These are phyloP conservation scores for Cryptococcus wingfieldii DNA, from an alignment of 1,284 basidiomycete species.

Conservation along the genomic window DNA sequence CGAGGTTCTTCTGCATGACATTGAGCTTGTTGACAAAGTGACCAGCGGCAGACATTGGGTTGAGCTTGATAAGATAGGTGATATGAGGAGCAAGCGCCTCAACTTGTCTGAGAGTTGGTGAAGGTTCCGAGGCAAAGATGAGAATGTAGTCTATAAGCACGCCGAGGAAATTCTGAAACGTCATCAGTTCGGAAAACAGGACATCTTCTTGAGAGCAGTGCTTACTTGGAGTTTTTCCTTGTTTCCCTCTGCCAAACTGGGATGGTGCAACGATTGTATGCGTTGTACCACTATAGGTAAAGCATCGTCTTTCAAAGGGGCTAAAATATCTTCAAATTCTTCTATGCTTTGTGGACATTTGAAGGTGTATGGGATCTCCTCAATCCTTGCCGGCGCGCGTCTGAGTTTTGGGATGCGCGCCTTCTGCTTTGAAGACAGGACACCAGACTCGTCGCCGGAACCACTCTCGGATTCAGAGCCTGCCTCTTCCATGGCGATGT, in stretches of 20 bases:
- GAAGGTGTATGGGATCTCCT: constrained; percentile 86
- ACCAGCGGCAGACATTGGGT: constrained; percentile 73
- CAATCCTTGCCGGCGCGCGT: constrained; percentile 46
- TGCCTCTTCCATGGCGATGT: constrained; percentile 41
- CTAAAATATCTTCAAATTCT: constrained; percentile 78
- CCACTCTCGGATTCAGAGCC: constrained; percentile 22
- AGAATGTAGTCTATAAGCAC: constrained; percentile 91
- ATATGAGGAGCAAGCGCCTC: constrained; percentile 76
- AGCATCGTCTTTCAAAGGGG: constrained; percentile 63
- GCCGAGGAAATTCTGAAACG: constrained; percentile 59
- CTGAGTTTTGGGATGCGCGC: constrained; percentile 23
- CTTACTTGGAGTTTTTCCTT: constrained; percentile 82
- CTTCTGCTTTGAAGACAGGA: constrained; percentile 27
- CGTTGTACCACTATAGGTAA: constrained; percentile 82
- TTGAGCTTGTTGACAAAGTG: constrained; percentile 77
- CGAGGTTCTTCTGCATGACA: constrained; percentile 92
- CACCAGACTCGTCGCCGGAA: constrained; percentile 32
- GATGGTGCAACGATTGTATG: constrained; percentile 85
- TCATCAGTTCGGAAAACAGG: background rate
- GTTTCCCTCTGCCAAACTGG: constrained; percentile 84
- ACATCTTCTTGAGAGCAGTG: constrained; percentile 1
- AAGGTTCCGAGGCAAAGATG: constrained; percentile 64
- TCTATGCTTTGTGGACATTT: constrained; percentile 80
- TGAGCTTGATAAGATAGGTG: constrained; percentile 69
- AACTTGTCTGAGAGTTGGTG: constrained; percentile 57